Evolutionary conservation across 768 basidiomycete species (phyloP).

Genomic region (Leccinum imitatum): DNA sequence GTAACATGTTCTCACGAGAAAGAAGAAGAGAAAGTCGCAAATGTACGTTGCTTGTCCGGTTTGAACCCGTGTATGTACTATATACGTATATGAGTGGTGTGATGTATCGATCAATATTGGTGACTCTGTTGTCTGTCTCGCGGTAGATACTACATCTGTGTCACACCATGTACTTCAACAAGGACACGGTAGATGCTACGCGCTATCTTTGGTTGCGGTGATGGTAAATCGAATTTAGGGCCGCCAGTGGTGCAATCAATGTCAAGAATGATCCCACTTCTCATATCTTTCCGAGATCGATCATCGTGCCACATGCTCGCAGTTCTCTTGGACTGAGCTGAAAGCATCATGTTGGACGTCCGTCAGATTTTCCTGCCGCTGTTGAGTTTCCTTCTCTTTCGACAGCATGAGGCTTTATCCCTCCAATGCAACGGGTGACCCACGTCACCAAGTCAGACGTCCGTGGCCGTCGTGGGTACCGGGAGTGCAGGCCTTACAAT

Average conservation of each 20-base stretch:
- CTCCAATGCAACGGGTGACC: not conserved
- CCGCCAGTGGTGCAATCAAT: not conserved
- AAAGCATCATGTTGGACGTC: conserved; percentile 14
- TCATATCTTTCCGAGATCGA: no score
- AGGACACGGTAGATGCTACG: no score
- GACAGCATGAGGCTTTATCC: not conserved
- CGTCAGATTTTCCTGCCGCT: conserved; percentile 7
- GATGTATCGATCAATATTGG: no score
- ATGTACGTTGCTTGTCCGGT: no score
- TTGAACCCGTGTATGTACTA: no score
- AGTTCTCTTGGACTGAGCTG: not conserved
- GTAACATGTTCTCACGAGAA: no score
- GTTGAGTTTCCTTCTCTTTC: conserved; percentile 9
- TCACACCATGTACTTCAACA: no score
- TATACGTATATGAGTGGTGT: no score
- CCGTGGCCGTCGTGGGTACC: conserved; percentile 56
- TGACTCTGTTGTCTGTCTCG: no score
- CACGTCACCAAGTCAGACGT: conserved; percentile 44
- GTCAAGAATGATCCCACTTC: not conserved
- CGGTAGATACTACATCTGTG: no score
- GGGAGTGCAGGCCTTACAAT: conserved; percentile 56
- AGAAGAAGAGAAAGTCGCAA: no score
- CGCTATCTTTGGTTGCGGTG: not conserved
- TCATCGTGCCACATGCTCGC: not conserved
- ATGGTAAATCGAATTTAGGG: not conserved